Evolutionary conservation across 2,329 filamentous ascomycete species (phyloP).

Genomic region (Ampelomyces quisqualis): DNA sequence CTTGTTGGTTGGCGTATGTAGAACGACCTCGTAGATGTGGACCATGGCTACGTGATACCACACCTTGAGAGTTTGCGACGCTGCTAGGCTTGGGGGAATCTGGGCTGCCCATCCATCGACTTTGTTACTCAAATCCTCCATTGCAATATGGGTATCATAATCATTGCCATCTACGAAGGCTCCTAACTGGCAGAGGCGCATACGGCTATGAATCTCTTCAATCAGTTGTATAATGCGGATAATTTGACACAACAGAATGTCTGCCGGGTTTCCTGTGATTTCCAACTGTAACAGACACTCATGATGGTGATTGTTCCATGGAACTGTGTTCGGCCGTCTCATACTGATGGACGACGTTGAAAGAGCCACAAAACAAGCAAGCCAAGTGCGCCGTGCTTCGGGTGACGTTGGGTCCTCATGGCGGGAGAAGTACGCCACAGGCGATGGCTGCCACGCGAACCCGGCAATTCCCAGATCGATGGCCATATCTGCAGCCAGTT

Average conservation of each 20-base stretch:
- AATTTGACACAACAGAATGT: slow-evolving; percentile 29
- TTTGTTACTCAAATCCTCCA: slow-evolving; percentile 19
- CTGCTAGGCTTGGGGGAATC: slow-evolving; percentile 21
- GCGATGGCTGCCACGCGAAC: slow-evolving; percentile 23
- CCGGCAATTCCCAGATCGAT: slow-evolving; percentile 33
- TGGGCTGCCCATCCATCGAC: slow-evolving; percentile 27
- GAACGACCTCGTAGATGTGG: slow-evolving; percentile 21
- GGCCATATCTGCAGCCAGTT: slow-evolving; percentile 33
- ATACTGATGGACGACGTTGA: slow-evolving; percentile 21
- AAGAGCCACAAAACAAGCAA: slow-evolving; percentile 29
- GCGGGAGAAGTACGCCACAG: slow-evolving; percentile 23
- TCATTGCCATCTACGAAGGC: slow-evolving; percentile 25
- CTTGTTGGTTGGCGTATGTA: slow-evolving; percentile 33
- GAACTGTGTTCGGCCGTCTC: slow-evolving; percentile 23
- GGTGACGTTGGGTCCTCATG: slow-evolving; percentile 22
- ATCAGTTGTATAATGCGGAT: slow-evolving; percentile 24
- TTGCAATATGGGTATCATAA: slow-evolving; percentile 16
- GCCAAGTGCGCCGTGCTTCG: slow-evolving; percentile 33
- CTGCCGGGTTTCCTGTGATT: slow-evolving; percentile 16
- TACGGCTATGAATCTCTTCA: slow-evolving; percentile 21
- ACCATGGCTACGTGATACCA: slow-evolving; percentile 30
- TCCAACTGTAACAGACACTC: slow-evolving; percentile 25
- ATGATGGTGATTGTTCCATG: slow-evolving; percentile 25
- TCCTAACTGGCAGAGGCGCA: slow-evolving; percentile 22
- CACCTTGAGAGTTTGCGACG: slow-evolving; percentile 24